Base-by-base conservation (phyloP, 192 early-diverging fungal species). In the Phycomyces nitens region DNA sequence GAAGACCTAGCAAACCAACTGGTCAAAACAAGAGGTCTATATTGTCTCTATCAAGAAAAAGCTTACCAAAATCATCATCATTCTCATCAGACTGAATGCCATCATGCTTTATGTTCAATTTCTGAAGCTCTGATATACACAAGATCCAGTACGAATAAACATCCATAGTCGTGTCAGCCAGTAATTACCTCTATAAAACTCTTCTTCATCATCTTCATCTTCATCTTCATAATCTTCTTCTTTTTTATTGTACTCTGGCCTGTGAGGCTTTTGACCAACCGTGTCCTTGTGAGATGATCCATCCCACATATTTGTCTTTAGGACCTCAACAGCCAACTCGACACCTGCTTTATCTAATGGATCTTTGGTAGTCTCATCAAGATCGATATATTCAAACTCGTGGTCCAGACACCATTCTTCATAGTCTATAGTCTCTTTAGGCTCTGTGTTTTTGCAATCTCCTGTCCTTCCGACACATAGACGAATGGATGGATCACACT, bases 291-390 rank as follows among this genome's bases (percentile, higher is more conserved):
- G 71, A 38, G 71, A 55, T 56, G 86, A 52, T 26, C 83, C 84
- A 60, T 89, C 86, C 87, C 87, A 89, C 72, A 88, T 80, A 29
- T 89, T 77, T 18, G 81, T 71, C 41, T 86, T 77, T 57, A 89
- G 59, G 15, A 85, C 80, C 47, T 89, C 87, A 52, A 85, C 56
- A 14, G 85, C 67, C 44, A 86, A 70, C 7, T 83, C 77, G 34
- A 84, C 56, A 6, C 87, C 87, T 27, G 78, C 61, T 54, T 68
- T 73, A 57, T 73, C 71, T 54, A 58, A 38, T 7, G 44, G 39
- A 0, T 51, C 59, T 39, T 65, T 64, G 11, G 54, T 38, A 38
- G 11, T 49, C 39, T 54, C 70, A 34, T 85, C 69, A 15, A 86
- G 70, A 68, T 87, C 84, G 18, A 90, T 71, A 58, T 75, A 85